Evolutionary conservation across 257 asterid species (phyloP), one percentile per base, ranked within the genome.

Genomic region (Euphrasia confusa): DNA sequence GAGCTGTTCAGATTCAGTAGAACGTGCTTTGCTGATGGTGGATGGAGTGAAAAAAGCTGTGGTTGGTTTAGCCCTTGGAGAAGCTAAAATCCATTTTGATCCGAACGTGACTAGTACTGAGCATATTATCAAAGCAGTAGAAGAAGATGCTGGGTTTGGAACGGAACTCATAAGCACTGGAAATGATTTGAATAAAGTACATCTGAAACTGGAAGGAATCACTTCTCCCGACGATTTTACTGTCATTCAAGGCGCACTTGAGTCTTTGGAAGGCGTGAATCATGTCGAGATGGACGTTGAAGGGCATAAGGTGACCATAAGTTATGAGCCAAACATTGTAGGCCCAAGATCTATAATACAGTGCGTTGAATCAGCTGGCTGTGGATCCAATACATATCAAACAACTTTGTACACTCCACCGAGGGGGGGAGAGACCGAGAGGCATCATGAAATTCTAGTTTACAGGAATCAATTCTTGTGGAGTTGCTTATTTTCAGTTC

Each of bases 21-120:
- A 92, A 72, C 95, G 90, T 50, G 95, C 95, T 53, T 82, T 92
- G 69, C 54, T 60, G 39, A 84, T 86, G 93, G 82, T 80, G 50
- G 84, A 84, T 67, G 98, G 98, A 65, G 95, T 92, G 32, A 92
- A 80, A 78, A 88, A 86, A 67, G 96, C 97, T 18, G 95, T 79
- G 74, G 98, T 92, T 74, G 98, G 98, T 72, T 83, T 92, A 81
- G 91, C 98, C 76, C 95, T 92, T 66, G 98, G 89, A 75, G 98
- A 88, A 80, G 97, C 98, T 66, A 92, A 92, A 80, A 79, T 92
- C 57, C 95, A 92, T 77, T 92, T 78, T 74, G 98, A 86, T 77
- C 98, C 98, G 57, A 86, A 76, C 73, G 64, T 92, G 67, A 86
- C 89, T 4, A 71, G 76, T 70, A 83, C 69, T 60, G 75, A 83